Percentiles rank a stretch among this genome's conserved stretches.
These are phyloP conservation scores for Salix arbutifolia DNA, from an alignment of 345 rosid genomes.

Conservation along the genomic window DNA sequence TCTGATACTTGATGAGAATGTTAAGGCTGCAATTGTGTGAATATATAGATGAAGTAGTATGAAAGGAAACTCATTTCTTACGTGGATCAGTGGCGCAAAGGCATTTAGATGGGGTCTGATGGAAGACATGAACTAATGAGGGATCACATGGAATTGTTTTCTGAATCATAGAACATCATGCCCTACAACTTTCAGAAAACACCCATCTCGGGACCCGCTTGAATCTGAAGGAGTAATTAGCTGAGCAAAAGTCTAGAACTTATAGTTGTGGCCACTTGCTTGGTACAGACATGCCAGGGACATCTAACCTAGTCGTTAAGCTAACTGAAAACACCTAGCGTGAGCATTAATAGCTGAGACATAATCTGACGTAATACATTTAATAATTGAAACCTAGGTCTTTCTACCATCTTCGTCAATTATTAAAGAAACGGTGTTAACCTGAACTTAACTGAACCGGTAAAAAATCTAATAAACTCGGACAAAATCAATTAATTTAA, in stretches of 20 bases:
- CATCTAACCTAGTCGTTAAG: not conserved
- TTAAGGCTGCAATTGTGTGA: not conserved
- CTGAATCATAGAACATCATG: too few relatives aligned
- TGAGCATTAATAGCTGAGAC: too few relatives aligned
- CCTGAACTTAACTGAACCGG: too few relatives aligned
- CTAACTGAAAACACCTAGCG: too few relatives aligned
- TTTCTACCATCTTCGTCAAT: too few relatives aligned
- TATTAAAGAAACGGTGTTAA: too few relatives aligned
- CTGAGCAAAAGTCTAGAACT: too few relatives aligned
- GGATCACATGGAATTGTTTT: not conserved
- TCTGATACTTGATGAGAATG: not conserved
- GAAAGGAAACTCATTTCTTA: not conserved
- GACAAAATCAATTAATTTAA: too few relatives aligned
- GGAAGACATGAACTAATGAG: not conserved
- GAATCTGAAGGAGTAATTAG: not conserved
- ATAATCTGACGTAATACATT: too few relatives aligned
- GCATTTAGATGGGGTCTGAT: not conserved
- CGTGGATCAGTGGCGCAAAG: too few relatives aligned
- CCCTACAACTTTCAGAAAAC: not conserved
- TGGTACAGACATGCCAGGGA: not conserved
- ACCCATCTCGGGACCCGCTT: not conserved
- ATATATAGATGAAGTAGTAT: not conserved
- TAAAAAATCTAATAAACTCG: too few relatives aligned
- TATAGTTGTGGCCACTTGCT: not conserved
- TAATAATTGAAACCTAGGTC: too few relatives aligned